A percentile compares a stretch with the other conserved stretches of the same genome.
Conservation (phyloP, 2,329 filamentous ascomycete species). For the Hypoxylon sp. region DNA sequence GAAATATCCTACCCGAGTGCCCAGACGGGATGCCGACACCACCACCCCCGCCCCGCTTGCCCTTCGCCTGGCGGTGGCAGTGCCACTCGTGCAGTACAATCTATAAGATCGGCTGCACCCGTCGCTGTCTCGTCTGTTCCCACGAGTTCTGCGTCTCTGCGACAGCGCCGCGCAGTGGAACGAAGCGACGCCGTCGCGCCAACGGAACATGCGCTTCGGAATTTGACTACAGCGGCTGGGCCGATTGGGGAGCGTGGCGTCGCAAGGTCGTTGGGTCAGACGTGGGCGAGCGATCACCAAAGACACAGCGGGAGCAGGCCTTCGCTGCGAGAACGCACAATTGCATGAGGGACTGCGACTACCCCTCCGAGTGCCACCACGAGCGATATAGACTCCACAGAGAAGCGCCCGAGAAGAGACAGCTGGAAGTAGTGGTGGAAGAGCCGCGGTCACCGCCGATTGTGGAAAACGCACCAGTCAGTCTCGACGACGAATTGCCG, state of each 20-base stretch:
- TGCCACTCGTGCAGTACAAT: conserved; percentile 45
- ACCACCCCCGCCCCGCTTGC: conserved; percentile 35
- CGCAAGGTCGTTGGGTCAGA: conserved; percentile 40
- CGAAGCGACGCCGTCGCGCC: conserved; percentile 36
- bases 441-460: conserved; percentile 27
- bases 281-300: conserved; percentile 42
- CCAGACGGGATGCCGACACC: conserved; percentile 39
- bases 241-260: conserved; percentile 43
- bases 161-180: conserved; percentile 16
- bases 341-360: conserved; percentile 47
- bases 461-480: conserved; percentile 9
- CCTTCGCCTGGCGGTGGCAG: conserved; percentile 47
- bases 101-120: conserved; percentile 47
- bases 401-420: conserved; percentile 48
- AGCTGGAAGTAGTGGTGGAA: conserved; percentile 40
- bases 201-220: conserved; percentile 38
- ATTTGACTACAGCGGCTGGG: conserved; percentile 45
- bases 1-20: conserved; percentile 39
- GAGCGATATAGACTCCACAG: conserved; percentile 53
- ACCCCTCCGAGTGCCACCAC: conserved; percentile 53
- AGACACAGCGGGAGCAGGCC: conserved; percentile 31
- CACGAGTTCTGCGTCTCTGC: conserved; percentile 40
- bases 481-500: conserved; percentile 30
- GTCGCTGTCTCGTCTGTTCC: conserved; percentile 46
- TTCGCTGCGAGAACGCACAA: conserved; percentile 36